Base-by-base conservation (phyloP, 305 asterid species). In the Rubia tinctorum region DNA sequence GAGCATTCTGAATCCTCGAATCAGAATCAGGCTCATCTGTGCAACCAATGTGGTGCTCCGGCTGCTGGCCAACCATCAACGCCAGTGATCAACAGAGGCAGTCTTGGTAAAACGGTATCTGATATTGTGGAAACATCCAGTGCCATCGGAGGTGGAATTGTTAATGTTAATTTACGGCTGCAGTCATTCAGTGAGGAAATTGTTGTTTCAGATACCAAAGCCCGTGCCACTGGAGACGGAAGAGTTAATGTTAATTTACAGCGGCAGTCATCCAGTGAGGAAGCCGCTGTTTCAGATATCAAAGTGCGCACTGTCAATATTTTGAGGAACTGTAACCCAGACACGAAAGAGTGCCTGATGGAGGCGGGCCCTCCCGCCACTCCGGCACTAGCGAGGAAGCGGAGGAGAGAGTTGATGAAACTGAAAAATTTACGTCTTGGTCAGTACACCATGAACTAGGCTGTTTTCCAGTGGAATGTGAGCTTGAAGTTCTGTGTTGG, bases 341-440 rank as follows among this genome's bases (percentile, higher is more conserved):
- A 20, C 25, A 8, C 45, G 58, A 61, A 1, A 71, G 76, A 44
- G 82, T 65, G 15, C 64, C 81, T 30, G 0, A 68, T 49, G 71
- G 81, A 77, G 34, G 9, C 6, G 45, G 6, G 10, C 7, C 45
- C 45, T 44, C 73, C 78, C 1, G 20, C 40, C 39, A 77, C 85
- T 6, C 87, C 95, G 22, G 67, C 75, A 7, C 82, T 77, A 81
- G 94, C 94, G 5, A 84, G 98, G 83, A 87, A 70, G 84, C 82
- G 85, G 86, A 90, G 96, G 88, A 89, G 86, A 83, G 91, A 89
- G 42, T 58, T 88, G 64, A 83, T 85, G 89, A 85, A 74, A 66
- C 78, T 93, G 7, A 93, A 77, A 73, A 81, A 64, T 69, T 40
- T 63, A 12, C 79, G 69, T 17, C 27, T 40, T 4, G 42, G 58